Percentiles rank a stretch among this genome's conserved stretches.
These are phyloP conservation scores for Metarhizium rileyi DNA, from an alignment of 2,329 filamentous ascomycete genomes.

Conservation along the genomic window DNA sequence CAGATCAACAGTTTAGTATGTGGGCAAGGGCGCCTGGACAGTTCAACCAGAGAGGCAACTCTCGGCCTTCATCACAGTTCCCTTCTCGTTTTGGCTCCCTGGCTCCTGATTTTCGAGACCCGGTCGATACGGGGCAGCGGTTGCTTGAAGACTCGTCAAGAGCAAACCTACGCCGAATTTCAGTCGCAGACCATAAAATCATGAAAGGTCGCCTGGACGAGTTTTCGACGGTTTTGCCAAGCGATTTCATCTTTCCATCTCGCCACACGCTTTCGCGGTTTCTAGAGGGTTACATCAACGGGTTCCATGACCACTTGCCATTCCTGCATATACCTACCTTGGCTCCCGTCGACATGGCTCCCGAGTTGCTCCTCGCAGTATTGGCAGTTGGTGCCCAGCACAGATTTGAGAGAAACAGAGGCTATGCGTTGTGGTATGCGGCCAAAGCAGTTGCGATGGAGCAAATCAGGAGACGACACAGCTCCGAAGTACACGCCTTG, in stretches of 20 bases:
- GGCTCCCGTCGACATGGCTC: conserved; percentile 51
- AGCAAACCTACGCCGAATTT: conserved; percentile 36
- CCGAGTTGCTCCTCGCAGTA: conserved; percentile 58
- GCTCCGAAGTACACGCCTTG: conserved; percentile 45
- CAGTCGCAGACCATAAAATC: conserved; percentile 41
- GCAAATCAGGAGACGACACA: conserved; percentile 47
- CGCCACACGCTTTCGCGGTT: conserved; percentile 60
- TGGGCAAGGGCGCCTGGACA: conserved; percentile 38
- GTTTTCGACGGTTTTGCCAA: conserved; percentile 49
- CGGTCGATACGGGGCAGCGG: conserved; percentile 14
- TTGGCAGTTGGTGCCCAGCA: conserved; percentile 60
- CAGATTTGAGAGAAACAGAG: conserved; percentile 49
- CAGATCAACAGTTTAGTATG: conserved; percentile 40
- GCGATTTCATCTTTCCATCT: conserved; percentile 58
- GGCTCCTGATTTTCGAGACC: conserved; percentile 41
- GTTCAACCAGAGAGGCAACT: conserved; percentile 28
- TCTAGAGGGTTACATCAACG: conserved; percentile 59
- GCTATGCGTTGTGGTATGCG: conserved; percentile 52
- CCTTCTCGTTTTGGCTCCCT: conserved; percentile 46
- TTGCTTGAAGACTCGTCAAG: conserved; percentile 22
- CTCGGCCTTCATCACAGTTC: conserved; percentile 42
- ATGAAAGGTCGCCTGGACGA: conserved; percentile 52
- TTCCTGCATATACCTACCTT: conserved; percentile 61
- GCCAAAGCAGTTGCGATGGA: conserved; percentile 48
- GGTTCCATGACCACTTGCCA: conserved; percentile 49